Percentiles rank a stretch among this genome's conserved stretches.
phyloP scores from a whole-genome alignment of 805 yeast species.

The Metschnikowia colocasiae region DNA sequence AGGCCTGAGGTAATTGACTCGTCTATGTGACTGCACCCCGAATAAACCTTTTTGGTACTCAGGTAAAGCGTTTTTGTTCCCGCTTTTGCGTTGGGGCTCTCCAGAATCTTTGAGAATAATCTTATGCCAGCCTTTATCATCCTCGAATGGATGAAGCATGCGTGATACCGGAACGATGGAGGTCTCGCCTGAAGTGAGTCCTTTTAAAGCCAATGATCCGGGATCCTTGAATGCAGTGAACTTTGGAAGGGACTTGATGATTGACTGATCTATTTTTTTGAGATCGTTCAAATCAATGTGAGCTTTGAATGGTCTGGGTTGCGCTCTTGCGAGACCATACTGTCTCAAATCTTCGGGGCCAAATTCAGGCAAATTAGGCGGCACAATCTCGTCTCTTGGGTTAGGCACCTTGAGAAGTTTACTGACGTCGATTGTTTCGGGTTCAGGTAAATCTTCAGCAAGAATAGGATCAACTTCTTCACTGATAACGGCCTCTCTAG shows the following conservation, averaged over 20 bases:
- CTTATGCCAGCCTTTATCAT: slow-evolving; percentile 61
- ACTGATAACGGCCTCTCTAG: background rate
- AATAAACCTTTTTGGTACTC: slow-evolving; percentile 57
- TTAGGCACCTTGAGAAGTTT: slow-evolving; percentile 27
- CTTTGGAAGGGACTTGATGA: slow-evolving; percentile 45
- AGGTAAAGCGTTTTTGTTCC: slow-evolving; percentile 25
- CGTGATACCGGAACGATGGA: slow-evolving; percentile 59
- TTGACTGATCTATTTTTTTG: slow-evolving; percentile 44
- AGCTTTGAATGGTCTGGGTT: slow-evolving; percentile 42
- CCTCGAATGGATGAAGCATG: slow-evolving; percentile 59
- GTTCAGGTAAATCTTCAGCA: slow-evolving; percentile 3
- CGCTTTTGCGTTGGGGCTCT: background rate
- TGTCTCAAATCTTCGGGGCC: slow-evolving; percentile 30
- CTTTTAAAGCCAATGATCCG: slow-evolving; percentile 7
- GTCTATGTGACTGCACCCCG: slow-evolving; percentile 47
- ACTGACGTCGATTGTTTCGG: slow-evolving; percentile 33
- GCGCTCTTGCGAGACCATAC: slow-evolving; percentile 1
- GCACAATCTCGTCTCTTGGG: slow-evolving; percentile 29
- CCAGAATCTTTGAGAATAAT: slow-evolving; percentile 43
- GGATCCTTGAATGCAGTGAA: slow-evolving; percentile 46
- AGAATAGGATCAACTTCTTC: background rate
- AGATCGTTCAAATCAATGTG: slow-evolving; percentile 41
- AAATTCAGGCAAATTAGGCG: slow-evolving; percentile 25
- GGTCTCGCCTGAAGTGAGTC: slow-evolving; percentile 21
- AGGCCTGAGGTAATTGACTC: slow-evolving; percentile 68